These are phyloP conservation scores for Heracleum sosnowskyi DNA, from an alignment of 129 eudicot species.

Conservation along the genomic window DNA sequence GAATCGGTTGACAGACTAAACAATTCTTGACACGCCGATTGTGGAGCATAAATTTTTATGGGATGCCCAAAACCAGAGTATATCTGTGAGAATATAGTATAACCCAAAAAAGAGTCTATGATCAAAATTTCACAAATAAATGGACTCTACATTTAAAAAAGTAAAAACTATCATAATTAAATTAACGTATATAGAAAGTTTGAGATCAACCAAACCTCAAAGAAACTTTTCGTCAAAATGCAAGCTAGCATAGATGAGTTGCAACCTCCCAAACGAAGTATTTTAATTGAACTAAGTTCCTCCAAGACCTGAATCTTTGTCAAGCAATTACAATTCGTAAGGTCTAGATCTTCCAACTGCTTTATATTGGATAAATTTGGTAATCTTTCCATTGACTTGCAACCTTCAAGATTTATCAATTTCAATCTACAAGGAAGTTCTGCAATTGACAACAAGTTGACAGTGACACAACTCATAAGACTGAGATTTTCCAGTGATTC, in stretches of 20 bases:
- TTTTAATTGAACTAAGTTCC: neutral
- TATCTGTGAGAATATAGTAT: too few relatives aligned
- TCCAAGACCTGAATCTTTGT: neutral
- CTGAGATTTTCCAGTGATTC: neutral
- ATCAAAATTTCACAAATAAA: too few relatives aligned
- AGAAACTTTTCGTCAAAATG: neutral
- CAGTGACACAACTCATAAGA: neutral
- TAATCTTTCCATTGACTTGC: neutral
- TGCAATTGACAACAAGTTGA: neutral
- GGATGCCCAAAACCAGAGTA: neutral
- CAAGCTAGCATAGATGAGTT: neutral
- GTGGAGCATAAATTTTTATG: neutral
- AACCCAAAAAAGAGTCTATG: too few relatives aligned
- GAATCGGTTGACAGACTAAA: neutral
- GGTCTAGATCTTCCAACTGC: neutral
- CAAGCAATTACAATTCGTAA: neutral
- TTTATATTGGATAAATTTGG: neutral
- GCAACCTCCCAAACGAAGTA: neutral
- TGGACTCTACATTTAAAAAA: too few relatives aligned
- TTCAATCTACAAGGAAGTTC: neutral
- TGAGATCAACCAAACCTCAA: neutral
- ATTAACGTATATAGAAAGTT: too few relatives aligned
- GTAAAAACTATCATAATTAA: too few relatives aligned
- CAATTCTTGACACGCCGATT: neutral
- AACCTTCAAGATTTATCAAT: neutral